Evolutionary conservation across 163 green algal species (phyloP).

Genomic region (Chloroidium sp.): DNA sequence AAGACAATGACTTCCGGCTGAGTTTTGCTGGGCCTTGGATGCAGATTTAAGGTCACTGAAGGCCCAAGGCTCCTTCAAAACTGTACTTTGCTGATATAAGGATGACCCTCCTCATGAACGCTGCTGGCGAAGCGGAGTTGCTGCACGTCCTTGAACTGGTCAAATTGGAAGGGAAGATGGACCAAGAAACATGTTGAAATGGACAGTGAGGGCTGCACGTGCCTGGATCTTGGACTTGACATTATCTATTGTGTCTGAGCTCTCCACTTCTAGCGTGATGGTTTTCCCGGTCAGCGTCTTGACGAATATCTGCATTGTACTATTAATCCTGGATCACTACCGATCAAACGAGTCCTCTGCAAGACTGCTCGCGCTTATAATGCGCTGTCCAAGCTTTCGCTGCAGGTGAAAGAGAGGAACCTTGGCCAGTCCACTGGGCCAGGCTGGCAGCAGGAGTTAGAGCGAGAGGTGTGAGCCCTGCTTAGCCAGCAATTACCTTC

Average conservation of each 20-base stretch:
- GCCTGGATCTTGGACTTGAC: neutral
- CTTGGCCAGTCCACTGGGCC: no score
- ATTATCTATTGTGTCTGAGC: neutral
- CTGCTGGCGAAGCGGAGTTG: no score
- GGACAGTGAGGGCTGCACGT: neutral
- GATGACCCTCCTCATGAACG: no score
- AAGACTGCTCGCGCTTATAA: no score
- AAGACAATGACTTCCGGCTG: neutral
- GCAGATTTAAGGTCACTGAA: neutral
- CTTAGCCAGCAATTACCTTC: no score
- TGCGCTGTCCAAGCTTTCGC: no score
- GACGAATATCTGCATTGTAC: slow-evolving; percentile 14
- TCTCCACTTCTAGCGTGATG: slow-evolving; percentile 4
- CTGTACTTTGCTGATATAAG: no score
- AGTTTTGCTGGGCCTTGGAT: neutral
- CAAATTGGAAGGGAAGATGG: neutral
- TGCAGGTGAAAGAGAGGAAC: no score
- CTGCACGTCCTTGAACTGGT: no score
- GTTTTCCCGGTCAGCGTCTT: slow-evolving; percentile 6
- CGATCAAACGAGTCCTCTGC: no score
- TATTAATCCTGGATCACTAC: neutral
- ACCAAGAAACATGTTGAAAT: neutral
- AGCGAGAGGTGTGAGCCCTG: no score
- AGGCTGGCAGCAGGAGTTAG: no score
- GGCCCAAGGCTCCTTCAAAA: slow-evolving; percentile 1